Evolutionary conservation across 805 yeast species (phyloP).

Genomic region (Ogataea glucozyma): DNA sequence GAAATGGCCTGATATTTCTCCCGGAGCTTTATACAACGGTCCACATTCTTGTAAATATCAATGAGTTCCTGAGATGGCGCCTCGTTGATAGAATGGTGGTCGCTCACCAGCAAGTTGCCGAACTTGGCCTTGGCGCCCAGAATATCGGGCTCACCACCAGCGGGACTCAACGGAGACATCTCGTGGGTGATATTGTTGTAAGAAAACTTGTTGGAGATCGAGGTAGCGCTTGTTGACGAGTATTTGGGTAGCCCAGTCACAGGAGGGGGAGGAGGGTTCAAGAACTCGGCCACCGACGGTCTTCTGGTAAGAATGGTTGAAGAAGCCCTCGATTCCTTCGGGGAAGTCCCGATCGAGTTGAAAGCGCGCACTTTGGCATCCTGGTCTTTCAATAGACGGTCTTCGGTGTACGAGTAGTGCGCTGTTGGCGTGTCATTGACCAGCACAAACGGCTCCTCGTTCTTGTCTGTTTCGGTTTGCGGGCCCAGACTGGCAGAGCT

Average conservation of each 20-base stretch:
- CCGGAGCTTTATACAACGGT: constrained; percentile 69
- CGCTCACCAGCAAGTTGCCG: constrained; percentile 48
- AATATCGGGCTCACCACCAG: constrained; percentile 5
- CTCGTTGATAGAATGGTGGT: constrained; percentile 51
- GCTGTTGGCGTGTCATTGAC: constrained; percentile 33
- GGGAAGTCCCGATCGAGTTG: constrained; percentile 42
- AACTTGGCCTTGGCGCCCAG: constrained; percentile 39
- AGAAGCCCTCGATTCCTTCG: constrained; percentile 30
- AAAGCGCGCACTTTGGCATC: constrained; percentile 67
- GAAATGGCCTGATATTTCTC: constrained; percentile 73
- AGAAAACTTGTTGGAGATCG: constrained; percentile 21
- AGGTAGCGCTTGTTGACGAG: constrained; percentile 7
- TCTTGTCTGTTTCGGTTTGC: constrained; percentile 9
- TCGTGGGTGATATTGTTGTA: constrained; percentile 35
- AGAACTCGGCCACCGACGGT: constrained; percentile 38
- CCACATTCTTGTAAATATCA: constrained; percentile 61
- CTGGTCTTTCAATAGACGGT: constrained; percentile 60
- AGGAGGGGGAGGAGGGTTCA: constrained; percentile 43
- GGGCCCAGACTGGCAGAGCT: not conserved
- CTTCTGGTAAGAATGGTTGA: constrained; percentile 32
- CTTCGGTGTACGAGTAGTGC: constrained; percentile 67
- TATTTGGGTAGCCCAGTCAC: constrained; percentile 23
- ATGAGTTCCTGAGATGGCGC: constrained; percentile 69
- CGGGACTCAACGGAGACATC: constrained; percentile 17
- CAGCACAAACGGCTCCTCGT: constrained; percentile 14